Conservation (phyloP, 371 early-diverging fungal genomes). For the Blakeslea trispora region DNA sequence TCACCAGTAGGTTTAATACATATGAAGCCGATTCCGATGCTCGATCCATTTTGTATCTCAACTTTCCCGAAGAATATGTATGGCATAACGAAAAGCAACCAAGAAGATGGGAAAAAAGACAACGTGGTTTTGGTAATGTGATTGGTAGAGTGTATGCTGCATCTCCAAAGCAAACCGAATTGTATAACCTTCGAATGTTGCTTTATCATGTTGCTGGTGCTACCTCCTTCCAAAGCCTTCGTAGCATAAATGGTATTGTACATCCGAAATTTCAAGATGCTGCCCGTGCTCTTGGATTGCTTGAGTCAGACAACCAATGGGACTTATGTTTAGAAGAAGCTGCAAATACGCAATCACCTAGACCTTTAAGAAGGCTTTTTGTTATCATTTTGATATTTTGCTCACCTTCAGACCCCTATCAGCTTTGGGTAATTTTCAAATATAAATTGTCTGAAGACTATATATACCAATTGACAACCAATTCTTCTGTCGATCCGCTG, state of each 20-base stretch:
- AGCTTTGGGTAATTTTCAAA: too few species aligned
- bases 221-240: conserved; percentile 18
- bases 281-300: conserved; percentile 10
- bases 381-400: not conserved
- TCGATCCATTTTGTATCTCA: too few species aligned
- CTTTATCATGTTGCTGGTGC: conserved; percentile 16
- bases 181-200: conserved; percentile 18
- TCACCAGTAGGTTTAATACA: too few species aligned
- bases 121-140: not conserved
- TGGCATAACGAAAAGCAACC: too few species aligned
- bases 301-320: conserved; percentile 19
- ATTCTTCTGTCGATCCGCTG: too few species aligned
- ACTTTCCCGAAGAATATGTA: too few species aligned
- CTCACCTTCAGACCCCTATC: too few species aligned
- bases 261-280: conserved; percentile 16
- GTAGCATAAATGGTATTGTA: conserved; percentile 6
- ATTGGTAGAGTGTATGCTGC: conserved; percentile 24
- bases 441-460: too few species aligned
- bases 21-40: not conserved
- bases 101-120: conserved; percentile 4
- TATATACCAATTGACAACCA: too few species aligned
- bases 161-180: conserved; percentile 23
- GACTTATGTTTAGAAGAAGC: conserved; percentile 15
- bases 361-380: conserved; percentile 15
- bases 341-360: not conserved